Conservation (phyloP, 2,329 filamentous ascomycete species). For the Aspergillus flavus region DNA sequence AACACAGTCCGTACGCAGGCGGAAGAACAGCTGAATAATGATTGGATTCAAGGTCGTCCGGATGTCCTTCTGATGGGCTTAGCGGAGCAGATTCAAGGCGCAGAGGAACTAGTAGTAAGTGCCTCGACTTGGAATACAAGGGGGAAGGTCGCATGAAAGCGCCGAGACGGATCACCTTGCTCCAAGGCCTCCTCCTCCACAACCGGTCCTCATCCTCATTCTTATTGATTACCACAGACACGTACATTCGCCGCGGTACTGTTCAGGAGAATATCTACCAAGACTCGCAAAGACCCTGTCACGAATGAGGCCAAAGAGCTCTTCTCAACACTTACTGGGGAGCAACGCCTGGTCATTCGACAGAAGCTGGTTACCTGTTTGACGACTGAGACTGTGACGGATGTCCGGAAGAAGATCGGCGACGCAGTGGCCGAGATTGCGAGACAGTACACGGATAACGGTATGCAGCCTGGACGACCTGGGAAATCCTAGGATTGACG, state of each 20-base stretch:
- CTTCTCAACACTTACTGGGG: constrained; percentile 75
- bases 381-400: constrained; percentile 69
- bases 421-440: constrained; percentile 97
- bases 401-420: constrained; percentile 90
- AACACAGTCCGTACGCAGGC: constrained; percentile 83
- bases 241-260: constrained; percentile 92
- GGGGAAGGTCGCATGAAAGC: not conserved
- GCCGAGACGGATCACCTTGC: not conserved
- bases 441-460: constrained; percentile 89
- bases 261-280: constrained; percentile 90
- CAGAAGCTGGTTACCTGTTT: constrained; percentile 80
- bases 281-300: constrained; percentile 73
- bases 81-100: constrained; percentile 83
- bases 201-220: constrained; percentile 1
- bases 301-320: constrained; percentile 75
- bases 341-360: constrained; percentile 77
- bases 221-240: constrained; percentile 57
- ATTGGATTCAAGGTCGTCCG: constrained; percentile 81
- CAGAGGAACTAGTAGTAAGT: constrained; percentile 72
- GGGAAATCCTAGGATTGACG: constrained; percentile 6
- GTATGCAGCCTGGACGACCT: constrained; percentile 55
- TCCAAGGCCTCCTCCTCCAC: not conserved
- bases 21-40: constrained; percentile 86
- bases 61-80: constrained; percentile 92
- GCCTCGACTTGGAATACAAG: not conserved